Percentiles rank a stretch among this genome's conserved stretches.
These are phyloP conservation scores for Tausonia pullulans DNA, from an alignment of 1,284 basidiomycete species.

Conservation along the genomic window DNA sequence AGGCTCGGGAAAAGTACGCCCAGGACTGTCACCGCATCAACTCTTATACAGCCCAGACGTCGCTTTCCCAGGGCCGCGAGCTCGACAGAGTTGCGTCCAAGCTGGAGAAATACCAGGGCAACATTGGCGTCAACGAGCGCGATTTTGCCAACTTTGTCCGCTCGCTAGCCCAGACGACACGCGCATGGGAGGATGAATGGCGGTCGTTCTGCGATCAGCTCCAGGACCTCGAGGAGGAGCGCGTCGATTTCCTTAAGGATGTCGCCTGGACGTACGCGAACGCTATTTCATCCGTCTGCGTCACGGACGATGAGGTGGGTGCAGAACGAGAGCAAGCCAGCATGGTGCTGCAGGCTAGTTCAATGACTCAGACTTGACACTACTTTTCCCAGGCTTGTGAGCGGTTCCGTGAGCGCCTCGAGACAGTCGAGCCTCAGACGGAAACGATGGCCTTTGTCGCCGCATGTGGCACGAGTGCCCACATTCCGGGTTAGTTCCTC, in stretches of 20 bases:
- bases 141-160: slow-evolving; percentile 83
- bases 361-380: not conserved
- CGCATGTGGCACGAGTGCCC: not conserved
- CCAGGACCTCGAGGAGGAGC: slow-evolving; percentile 91
- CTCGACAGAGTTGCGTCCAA: slow-evolving; percentile 81
- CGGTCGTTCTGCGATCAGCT: slow-evolving; percentile 83
- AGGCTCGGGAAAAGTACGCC: slow-evolving; percentile 88
- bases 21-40: slow-evolving; percentile 89
- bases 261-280: slow-evolving; percentile 96
- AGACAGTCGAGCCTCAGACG: slow-evolving; percentile 51
- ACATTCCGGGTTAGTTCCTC: not conserved
- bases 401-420: slow-evolving; percentile 64
- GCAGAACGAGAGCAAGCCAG: not conserved
- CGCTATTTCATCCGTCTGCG: slow-evolving; percentile 87
- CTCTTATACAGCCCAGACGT: slow-evolving; percentile 85
- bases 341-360: not conserved
- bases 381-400: slow-evolving; percentile 65
- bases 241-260: slow-evolving; percentile 87
- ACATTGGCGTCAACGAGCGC: slow-evolving; percentile 75
- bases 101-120: slow-evolving; percentile 78
- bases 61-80: slow-evolving; percentile 85
- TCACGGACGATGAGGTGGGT: slow-evolving; percentile 86
- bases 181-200: slow-evolving; percentile 90
- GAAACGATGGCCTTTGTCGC: too few species aligned
- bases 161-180: slow-evolving; percentile 65